phyloP scores from a whole-genome alignment of 2,329 filamentous ascomycete genomes.

The Sphaerulina musiva region DNA sequence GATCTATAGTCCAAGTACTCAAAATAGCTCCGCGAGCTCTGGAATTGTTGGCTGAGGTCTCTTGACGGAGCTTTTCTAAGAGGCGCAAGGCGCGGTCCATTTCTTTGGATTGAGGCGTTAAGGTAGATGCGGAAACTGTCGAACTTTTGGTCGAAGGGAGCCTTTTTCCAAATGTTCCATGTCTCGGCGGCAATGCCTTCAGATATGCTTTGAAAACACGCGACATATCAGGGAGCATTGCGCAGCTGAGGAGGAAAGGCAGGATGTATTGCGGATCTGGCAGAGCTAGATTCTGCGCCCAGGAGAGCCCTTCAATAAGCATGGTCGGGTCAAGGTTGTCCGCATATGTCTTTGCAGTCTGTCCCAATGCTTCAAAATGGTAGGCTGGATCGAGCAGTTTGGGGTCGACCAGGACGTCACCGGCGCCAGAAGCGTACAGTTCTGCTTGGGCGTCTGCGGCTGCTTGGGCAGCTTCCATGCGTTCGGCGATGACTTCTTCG shows the following conservation, averaged over 20 bases:
- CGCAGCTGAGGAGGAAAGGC: conserved; percentile 11
- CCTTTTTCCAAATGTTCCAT: background rate
- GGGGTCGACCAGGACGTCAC: background rate
- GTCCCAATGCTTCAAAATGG: background rate
- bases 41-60: background rate
- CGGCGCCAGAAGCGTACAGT: background rate
- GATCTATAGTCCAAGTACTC: conserved; percentile 10
- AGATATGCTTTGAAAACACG: background rate
- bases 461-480: conserved; percentile 5
- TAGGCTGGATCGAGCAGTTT: background rate
- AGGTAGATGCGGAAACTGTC: no score
- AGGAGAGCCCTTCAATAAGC: conserved; percentile 52
- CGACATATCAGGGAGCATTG: conserved; percentile 13
- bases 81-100: conserved; percentile 6
- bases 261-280: conserved; percentile 43
- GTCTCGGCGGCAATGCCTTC: background rate
- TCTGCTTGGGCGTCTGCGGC: conserved; percentile 1
- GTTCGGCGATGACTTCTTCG: conserved; percentile 4
- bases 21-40: background rate
- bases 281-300: conserved; percentile 53
- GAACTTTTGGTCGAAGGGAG: no score
- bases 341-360: conserved; percentile 9
- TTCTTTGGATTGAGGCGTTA: background rate
- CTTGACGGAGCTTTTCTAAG: conserved; percentile 7
- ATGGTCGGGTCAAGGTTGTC: conserved; percentile 45